Percentiles rank a stretch among this genome's conserved stretches.
Evolutionary conservation across 352 stramenopile species (phyloP).

Genomic region (Phytopythium aichiense): DNA sequence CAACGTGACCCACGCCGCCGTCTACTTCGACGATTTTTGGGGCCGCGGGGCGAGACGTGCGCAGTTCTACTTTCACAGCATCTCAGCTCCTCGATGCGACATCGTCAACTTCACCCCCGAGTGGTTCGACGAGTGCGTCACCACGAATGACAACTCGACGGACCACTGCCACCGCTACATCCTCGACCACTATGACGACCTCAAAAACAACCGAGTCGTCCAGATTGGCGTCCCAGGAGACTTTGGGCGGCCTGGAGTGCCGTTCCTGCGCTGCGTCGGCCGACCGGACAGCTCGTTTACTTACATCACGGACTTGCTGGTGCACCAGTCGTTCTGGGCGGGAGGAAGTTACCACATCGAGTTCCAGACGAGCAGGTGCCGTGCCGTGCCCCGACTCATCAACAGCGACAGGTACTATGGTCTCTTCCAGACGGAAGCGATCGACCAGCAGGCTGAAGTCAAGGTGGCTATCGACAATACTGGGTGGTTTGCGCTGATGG

Average conservation of each 20-base stretch:
- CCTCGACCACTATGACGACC: constrained; percentile 39
- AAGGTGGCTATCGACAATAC: constrained; percentile 38
- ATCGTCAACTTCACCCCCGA: constrained; percentile 34
- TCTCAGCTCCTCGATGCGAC: constrained; percentile 37
- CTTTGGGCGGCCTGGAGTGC: constrained; percentile 34
- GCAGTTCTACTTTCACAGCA: constrained; percentile 39
- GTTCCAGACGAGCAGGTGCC: constrained; percentile 54
- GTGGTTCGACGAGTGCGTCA: constrained; percentile 39
- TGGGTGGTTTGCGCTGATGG: constrained; percentile 32
- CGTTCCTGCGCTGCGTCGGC: constrained; percentile 47
- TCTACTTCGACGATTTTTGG: constrained; percentile 47
- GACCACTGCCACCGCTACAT: constrained; percentile 41
- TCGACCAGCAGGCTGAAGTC: constrained; percentile 36
- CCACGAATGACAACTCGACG: constrained; percentile 19
- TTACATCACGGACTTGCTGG: constrained; percentile 62
- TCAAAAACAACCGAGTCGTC: constrained; percentile 26
- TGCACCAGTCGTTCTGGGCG: constrained; percentile 50
- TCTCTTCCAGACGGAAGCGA: constrained; percentile 39
- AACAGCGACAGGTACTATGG: constrained; percentile 36
- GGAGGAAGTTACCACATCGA: constrained; percentile 45
- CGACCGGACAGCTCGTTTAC: constrained; percentile 33
- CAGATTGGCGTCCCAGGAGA: constrained; percentile 34
- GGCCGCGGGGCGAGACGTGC: constrained; percentile 27
- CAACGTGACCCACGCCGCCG: constrained; percentile 22
- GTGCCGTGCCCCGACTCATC: constrained; percentile 32